Conservation (phyloP, 2,329 filamentous ascomycete genomes). For the Verticillium isaacii region DNA sequence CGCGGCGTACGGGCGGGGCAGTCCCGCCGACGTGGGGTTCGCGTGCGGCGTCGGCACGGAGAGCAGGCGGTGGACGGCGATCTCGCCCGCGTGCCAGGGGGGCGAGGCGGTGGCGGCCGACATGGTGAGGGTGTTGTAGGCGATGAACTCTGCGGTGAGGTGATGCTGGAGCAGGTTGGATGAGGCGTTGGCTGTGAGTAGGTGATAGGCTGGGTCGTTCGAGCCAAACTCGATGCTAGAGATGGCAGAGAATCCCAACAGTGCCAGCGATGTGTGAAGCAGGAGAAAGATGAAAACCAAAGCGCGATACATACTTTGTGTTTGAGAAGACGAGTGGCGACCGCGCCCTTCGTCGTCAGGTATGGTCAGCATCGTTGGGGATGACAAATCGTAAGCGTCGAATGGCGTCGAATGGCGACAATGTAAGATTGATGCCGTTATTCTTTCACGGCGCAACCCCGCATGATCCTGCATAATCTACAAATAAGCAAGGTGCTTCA, state of each 20-base stretch:
- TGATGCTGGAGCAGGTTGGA: neutral
- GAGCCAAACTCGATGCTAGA: neutral
- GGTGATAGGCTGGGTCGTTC: neutral
- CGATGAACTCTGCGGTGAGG: neutral
- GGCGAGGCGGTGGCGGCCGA: constrained; percentile 3
- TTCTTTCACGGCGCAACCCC: neutral
- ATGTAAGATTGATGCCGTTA: neutral
- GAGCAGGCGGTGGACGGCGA: constrained; percentile 58
- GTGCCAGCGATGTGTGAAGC: neutral
- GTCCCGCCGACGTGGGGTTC: constrained; percentile 64
- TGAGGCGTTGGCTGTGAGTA: constrained; percentile 1
- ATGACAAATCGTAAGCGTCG: neutral
- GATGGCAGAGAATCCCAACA: neutral
- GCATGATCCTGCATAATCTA: neutral
- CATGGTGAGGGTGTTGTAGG: neutral
- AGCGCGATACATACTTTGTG: neutral
- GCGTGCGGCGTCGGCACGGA: constrained; percentile 44
- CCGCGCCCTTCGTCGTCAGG: neutral
- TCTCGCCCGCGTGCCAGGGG: constrained; percentile 62
- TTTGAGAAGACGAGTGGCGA: neutral
- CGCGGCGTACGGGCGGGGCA: constrained; percentile 56
- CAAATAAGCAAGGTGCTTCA: too few species aligned
- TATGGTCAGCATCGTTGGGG: neutral
- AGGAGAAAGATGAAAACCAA: neutral
- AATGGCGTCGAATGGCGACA: too few species aligned